These are phyloP conservation scores for Spizellomyces punctatus DNA, from an alignment of 192 early-diverging fungal genomes.

Conservation along the genomic window DNA sequence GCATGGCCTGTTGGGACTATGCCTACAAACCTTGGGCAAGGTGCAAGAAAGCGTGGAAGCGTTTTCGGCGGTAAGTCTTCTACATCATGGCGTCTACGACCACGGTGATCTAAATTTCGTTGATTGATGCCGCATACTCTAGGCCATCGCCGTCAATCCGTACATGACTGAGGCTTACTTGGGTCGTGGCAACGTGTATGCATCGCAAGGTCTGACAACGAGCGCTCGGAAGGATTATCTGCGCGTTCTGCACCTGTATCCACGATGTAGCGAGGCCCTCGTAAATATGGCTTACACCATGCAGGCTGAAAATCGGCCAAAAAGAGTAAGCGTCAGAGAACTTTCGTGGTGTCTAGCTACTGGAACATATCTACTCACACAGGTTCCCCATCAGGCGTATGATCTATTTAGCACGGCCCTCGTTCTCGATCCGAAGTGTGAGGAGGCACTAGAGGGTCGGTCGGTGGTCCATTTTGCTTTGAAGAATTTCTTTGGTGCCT, in stretches of 20 bases:
- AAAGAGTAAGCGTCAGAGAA: constrained; percentile 32
- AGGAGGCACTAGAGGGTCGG: constrained; percentile 56
- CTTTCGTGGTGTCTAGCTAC: not conserved
- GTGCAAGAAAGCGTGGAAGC: constrained; percentile 47
- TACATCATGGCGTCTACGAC: not conserved
- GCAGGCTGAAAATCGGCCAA: constrained; percentile 46
- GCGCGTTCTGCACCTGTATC: constrained; percentile 58
- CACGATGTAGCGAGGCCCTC: constrained; percentile 47
- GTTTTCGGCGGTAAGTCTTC: constrained; percentile 42
- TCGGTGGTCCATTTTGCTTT: constrained; percentile 44
- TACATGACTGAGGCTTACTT: constrained; percentile 51
- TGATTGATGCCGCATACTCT: not conserved
- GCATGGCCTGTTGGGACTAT: constrained; percentile 48
- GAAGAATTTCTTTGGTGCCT: constrained; percentile 53
- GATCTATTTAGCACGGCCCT: constrained; percentile 49
- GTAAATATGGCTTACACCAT: constrained; percentile 59
- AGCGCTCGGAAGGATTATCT: constrained; percentile 49
- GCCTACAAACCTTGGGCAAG: constrained; percentile 52
- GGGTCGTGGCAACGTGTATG: constrained; percentile 57
- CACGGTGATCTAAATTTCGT: not conserved
- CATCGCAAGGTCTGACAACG: constrained; percentile 23
- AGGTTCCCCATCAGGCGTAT: constrained; percentile 39
- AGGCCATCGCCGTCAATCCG: constrained; percentile 51
- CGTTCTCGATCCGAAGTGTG: constrained; percentile 45
- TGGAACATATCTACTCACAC: not conserved